These are phyloP conservation scores for Ustilago loliicola DNA, from an alignment of 1,284 basidiomycete genomes.

Conservation along the genomic window DNA sequence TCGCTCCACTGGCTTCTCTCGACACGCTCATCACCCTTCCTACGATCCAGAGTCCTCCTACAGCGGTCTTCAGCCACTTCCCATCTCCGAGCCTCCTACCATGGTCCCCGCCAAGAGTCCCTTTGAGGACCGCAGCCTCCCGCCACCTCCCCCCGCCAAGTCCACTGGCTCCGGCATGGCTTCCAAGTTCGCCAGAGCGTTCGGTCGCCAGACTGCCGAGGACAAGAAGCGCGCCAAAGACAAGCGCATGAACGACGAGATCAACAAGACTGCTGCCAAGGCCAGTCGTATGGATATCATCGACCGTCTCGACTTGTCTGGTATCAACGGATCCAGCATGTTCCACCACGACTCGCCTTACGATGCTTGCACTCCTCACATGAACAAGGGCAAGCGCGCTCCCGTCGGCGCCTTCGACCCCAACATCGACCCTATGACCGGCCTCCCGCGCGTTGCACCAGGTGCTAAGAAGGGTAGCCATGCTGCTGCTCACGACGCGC, in stretches of 20 bases:
- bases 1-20: constrained; percentile 17
- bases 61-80: constrained; percentile 45
- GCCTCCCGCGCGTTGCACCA: constrained; percentile 35
- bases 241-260: constrained; percentile 54
- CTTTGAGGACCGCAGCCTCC: constrained; percentile 50
- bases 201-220: constrained; percentile 55
- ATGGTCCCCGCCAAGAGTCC: constrained; percentile 55
- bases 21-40: constrained; percentile 31
- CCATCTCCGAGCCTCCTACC: constrained; percentile 38
- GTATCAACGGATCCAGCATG: constrained; percentile 64
- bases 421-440: constrained; percentile 65
- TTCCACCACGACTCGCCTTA: constrained; percentile 70
- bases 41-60: constrained; percentile 45
- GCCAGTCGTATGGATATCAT: constrained; percentile 67
- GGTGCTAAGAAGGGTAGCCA: constrained; percentile 28
- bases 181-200: constrained; percentile 58
- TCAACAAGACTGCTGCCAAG: constrained; percentile 40
- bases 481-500: not conserved
- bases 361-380: constrained; percentile 67
- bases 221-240: constrained; percentile 57
- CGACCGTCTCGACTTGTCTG: constrained; percentile 66
- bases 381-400: constrained; percentile 59
- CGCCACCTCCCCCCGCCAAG: constrained; percentile 47
- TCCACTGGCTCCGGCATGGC: constrained; percentile 43
- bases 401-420: constrained; percentile 67